These are phyloP conservation scores for Amanita thiersii DNA, from an alignment of 768 basidiomycete genomes.

Conservation along the genomic window DNA sequence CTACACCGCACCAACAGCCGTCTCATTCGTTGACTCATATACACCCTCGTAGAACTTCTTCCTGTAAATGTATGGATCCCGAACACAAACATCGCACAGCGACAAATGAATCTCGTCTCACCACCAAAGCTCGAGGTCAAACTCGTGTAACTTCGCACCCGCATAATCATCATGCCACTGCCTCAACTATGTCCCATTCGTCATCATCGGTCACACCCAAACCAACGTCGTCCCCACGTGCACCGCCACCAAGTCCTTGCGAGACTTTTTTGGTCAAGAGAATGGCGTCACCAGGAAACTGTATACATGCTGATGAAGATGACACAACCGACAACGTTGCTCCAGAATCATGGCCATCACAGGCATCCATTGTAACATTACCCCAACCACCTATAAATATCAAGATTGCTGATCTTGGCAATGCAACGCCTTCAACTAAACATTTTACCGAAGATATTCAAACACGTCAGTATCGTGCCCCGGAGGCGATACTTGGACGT, in stretches of 20 bases:
- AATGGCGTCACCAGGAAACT: too few species aligned
- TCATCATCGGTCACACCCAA: constrained; percentile 20
- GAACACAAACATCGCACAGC: constrained; percentile 14
- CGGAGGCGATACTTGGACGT: constrained; percentile 88
- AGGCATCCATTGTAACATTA: constrained; percentile 8
- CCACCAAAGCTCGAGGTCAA: constrained; percentile 15
- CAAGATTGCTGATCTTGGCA: constrained; percentile 93
- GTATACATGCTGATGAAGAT: not conserved
- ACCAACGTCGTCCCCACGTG: constrained; percentile 18
- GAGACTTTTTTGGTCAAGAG: not conserved
- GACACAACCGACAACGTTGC: not conserved
- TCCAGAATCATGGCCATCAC: not conserved
- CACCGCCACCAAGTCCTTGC: constrained; percentile 19
- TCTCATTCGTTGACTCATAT: constrained; percentile 35
- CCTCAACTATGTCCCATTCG: constrained; percentile 11
- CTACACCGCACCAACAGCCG: constrained; percentile 30
- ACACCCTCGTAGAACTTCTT: constrained; percentile 22
- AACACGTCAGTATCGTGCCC: constrained; percentile 91
- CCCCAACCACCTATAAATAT: constrained; percentile 50
- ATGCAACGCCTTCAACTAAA: constrained; percentile 84
- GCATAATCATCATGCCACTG: constrained; percentile 13
- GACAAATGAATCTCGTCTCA: constrained; percentile 12
- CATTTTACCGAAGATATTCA: constrained; percentile 96
- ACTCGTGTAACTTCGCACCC: constrained; percentile 1
- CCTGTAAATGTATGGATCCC: constrained; percentile 19